phyloP scores from a whole-genome alignment of 257 asterid species.

The Ehretia macrophylla region DNA sequence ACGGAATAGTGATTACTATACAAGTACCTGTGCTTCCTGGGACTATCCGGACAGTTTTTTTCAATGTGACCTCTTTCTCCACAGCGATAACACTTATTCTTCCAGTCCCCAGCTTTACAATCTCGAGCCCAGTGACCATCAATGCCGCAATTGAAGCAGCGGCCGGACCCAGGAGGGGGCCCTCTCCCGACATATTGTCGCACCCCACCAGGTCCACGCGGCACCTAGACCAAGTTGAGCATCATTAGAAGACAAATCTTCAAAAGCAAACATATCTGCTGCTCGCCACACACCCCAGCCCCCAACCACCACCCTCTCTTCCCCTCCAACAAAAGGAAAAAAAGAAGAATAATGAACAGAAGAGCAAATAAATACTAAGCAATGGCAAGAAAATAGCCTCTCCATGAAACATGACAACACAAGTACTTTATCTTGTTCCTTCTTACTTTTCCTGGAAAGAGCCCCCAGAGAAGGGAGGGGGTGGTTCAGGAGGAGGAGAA shows the following conservation, averaged over 20 bases:
- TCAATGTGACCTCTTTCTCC: slow-evolving; percentile 97
- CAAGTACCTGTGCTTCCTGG: slow-evolving; percentile 64
- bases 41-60: slow-evolving; percentile 87
- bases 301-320: too few relatives aligned
- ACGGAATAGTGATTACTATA: neutral
- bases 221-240: slow-evolving; percentile 44
- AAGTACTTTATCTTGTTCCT: too few relatives aligned
- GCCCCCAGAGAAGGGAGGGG: too few relatives aligned
- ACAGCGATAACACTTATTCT: slow-evolving; percentile 92
- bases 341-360: too few relatives aligned
- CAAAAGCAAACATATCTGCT: neutral
- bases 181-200: slow-evolving; percentile 83
- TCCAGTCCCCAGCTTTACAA: slow-evolving; percentile 99
- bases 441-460: too few relatives aligned
- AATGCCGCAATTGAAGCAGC: slow-evolving; percentile 96
- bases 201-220: slow-evolving; percentile 94
- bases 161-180: slow-evolving; percentile 97
- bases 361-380: too few relatives aligned
- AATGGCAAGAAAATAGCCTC: too few relatives aligned
- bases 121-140: slow-evolving; percentile 99
- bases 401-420: too few relatives aligned
- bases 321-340: too few relatives aligned
- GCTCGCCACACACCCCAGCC: too few relatives aligned
- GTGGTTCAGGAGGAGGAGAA: too few relatives aligned
- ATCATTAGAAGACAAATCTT: neutral